Conservation (phyloP, 768 basidiomycete species). For the Steccherinum ochraceum region DNA sequence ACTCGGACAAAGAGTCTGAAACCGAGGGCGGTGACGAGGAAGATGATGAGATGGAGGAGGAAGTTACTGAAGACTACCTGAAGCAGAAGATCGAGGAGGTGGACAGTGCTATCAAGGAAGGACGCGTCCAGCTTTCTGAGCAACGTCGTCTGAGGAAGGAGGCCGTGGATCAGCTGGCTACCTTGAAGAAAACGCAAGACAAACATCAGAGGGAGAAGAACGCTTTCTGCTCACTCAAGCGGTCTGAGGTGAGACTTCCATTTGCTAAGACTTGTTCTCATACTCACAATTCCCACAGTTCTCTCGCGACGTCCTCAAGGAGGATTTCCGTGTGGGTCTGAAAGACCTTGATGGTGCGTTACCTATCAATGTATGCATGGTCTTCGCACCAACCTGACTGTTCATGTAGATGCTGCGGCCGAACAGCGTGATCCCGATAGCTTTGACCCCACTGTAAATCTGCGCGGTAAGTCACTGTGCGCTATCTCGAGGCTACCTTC, state of each 20-base stretch:
- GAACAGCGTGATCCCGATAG: slow-evolving; percentile 51
- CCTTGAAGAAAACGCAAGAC: slow-evolving; percentile 32
- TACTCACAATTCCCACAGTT: slow-evolving; percentile 27
- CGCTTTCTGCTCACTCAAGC: slow-evolving; percentile 51
- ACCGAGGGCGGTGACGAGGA: slow-evolving; percentile 16
- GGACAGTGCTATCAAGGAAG: slow-evolving; percentile 34
- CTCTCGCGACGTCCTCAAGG: slow-evolving; percentile 49
- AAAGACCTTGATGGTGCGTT: slow-evolving; percentile 51
- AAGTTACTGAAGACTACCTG: slow-evolving; percentile 39
- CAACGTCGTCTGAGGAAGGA: slow-evolving; percentile 37
- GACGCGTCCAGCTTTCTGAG: slow-evolving; percentile 30
- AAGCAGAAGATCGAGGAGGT: slow-evolving; percentile 38
- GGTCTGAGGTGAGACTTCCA: slow-evolving; percentile 38
- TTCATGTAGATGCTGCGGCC: slow-evolving; percentile 41
- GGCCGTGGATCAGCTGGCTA: slow-evolving; percentile 28
- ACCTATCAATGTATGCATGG: not conserved
- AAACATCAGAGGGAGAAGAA: slow-evolving; percentile 44
- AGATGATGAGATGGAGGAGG: slow-evolving; percentile 30
- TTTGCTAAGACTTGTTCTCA: not conserved
- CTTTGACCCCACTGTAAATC: slow-evolving; percentile 44
- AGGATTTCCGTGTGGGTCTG: slow-evolving; percentile 52
- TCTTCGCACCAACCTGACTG: not conserved
- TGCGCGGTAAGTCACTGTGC: slow-evolving; percentile 34
- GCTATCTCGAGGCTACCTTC: not conserved
- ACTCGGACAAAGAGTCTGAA: slow-evolving; percentile 18